A percentile compares a stretch with the other conserved stretches of the same genome.
phyloP scores from a whole-genome alignment of 2,329 filamentous ascomycete species.

The Fusarium sp. region DNA sequence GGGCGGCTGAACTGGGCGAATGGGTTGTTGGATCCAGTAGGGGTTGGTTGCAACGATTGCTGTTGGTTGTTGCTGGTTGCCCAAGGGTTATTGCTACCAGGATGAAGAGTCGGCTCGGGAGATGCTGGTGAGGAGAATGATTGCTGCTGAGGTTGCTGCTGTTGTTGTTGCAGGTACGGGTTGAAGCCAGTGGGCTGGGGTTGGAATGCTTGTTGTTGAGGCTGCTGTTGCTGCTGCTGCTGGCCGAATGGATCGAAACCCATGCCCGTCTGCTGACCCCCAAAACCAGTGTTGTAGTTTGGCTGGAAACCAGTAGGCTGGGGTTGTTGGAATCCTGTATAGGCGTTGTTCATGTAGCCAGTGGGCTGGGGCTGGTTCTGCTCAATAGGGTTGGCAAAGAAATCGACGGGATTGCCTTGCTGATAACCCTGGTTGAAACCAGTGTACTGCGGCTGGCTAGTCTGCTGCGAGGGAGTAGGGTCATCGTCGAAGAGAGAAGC shows the following conservation, averaged over 20 bases:
- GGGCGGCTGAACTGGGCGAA: conserved; percentile 82
- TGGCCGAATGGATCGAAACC: conserved; percentile 77
- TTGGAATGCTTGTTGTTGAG: conserved; percentile 59
- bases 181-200: conserved; percentile 66
- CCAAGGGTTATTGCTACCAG: conserved; percentile 97
- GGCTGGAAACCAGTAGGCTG: conserved; percentile 62
- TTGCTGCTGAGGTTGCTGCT: conserved; percentile 55
- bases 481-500: conserved; percentile 90
- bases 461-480: conserved; percentile 64
- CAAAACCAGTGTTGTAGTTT: conserved; percentile 77
- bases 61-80: conserved; percentile 71
- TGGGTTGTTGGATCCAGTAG: conserved; percentile 97
- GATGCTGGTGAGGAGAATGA: conserved; percentile 56
- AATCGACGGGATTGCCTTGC: conserved; percentile 95
- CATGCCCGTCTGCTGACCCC: conserved; percentile 69
- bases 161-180: conserved; percentile 56
- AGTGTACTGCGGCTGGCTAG: conserved; percentile 77
- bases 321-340: conserved; percentile 63
- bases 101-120: conserved; percentile 72
- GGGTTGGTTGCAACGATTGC: conserved; percentile 78
- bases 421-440: conserved; percentile 98
- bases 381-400: conserved; percentile 95
- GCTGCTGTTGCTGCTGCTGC: conserved; percentile 50
- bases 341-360: conserved; percentile 71
- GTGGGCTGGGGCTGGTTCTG: conserved; percentile 81